These are phyloP conservation scores for Diaporthe vaccinii DNA, from an alignment of 2,329 filamentous ascomycete genomes.

Conservation along the genomic window DNA sequence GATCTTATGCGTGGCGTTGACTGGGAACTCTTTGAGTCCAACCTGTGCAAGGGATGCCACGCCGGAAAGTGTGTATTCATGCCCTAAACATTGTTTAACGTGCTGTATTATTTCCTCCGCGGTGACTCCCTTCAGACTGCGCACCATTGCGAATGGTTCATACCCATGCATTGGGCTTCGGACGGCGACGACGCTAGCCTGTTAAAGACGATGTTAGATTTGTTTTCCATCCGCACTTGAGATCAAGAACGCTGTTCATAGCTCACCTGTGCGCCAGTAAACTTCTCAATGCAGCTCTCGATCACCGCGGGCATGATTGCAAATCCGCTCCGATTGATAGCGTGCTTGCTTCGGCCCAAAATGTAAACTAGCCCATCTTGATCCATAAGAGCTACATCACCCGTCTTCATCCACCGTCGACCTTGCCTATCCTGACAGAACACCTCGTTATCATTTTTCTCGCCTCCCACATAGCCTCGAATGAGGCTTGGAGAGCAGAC, in stretches of 20 bases:
- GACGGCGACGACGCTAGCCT: background rate
- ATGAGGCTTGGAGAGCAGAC: background rate
- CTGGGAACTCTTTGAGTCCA: background rate
- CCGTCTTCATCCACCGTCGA: constrained; percentile 1
- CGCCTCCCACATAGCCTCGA: background rate
- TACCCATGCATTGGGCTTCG: background rate
- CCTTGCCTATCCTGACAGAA: background rate
- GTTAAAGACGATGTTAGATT: background rate
- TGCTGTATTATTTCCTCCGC: background rate
- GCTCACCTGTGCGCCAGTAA: constrained; percentile 8
- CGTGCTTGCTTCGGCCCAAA: constrained; percentile 4
- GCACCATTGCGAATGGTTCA: background rate
- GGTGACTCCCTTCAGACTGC: background rate
- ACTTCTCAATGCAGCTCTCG: background rate
- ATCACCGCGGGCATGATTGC: background rate
- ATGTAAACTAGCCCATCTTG: background rate
- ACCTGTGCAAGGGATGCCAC: background rate
- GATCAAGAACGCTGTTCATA: background rate
- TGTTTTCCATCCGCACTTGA: too few species aligned
- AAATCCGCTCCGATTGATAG: background rate
- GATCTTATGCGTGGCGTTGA: background rate
- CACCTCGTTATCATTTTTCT: background rate
- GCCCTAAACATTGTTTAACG: background rate
- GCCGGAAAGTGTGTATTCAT: background rate
- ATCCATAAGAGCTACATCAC: background rate